These are phyloP conservation scores for Calcarisporium arbuscula DNA, from an alignment of 2,329 filamentous ascomycete species.

Conservation along the genomic window DNA sequence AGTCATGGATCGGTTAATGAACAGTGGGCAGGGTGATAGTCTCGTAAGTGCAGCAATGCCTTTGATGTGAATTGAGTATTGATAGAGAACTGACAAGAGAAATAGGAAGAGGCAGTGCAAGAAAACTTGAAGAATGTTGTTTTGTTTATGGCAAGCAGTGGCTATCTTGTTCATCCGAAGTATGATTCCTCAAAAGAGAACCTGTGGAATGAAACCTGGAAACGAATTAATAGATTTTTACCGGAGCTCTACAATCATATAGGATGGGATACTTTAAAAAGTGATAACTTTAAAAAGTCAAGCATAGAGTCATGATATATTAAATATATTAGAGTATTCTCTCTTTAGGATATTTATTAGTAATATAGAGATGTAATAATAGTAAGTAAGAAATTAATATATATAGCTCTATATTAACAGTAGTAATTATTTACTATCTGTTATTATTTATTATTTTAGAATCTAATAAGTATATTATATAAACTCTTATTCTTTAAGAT, in stretches of 20 bases:
- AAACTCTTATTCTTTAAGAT: neutral
- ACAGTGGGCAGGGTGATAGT: slow-evolving; percentile 86
- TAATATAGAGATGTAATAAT: slow-evolving; percentile 2
- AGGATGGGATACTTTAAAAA: neutral
- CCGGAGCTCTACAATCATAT: slow-evolving; percentile 39
- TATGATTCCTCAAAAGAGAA: slow-evolving; percentile 48
- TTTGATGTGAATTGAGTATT: slow-evolving; percentile 9
- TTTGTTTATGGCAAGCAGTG: slow-evolving; percentile 88
- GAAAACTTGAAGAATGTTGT: slow-evolving; percentile 96
- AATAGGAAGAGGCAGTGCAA: slow-evolving; percentile 84
- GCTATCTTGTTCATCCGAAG: slow-evolving; percentile 68
- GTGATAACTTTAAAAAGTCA: neutral
- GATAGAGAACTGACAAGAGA: slow-evolving; percentile 1
- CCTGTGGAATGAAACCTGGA: slow-evolving; percentile 59
- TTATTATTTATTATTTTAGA: slow-evolving; percentile 1
- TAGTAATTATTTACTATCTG: slow-evolving; percentile 2
- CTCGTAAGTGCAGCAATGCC: slow-evolving; percentile 50
- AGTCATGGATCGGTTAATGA: slow-evolving; percentile 93
- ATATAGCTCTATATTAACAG: slow-evolving; percentile 1
- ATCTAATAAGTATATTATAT: slow-evolving; percentile 3
- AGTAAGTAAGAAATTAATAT: neutral
- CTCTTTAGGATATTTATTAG: neutral
- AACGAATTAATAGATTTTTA: slow-evolving; percentile 58
- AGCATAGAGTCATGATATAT: neutral
- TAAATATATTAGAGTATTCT: neutral